Evolutionary conservation across 2,329 filamentous ascomycete species (phyloP), one percentile per base, ranked within the genome.

Genomic region (Apiospora saccharicola): DNA sequence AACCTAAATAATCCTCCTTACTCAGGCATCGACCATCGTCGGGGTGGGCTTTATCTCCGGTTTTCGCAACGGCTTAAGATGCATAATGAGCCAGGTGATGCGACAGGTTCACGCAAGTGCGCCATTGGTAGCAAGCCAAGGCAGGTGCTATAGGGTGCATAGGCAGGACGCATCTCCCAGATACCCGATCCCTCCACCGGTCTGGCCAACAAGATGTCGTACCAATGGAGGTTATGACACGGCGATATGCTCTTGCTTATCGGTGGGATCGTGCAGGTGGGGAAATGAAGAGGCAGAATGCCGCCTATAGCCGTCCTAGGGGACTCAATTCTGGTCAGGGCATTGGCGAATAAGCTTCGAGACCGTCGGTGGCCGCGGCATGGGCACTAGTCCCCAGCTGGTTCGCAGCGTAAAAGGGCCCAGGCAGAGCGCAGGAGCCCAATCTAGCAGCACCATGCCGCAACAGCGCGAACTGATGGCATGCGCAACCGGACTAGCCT

Each of bases 231-330:
- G 70, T 73, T 72, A 79, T 77, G 78, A 75, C 75, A 77, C 71
- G 72, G 71, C 72, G 73, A 77, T 75, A 76, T 73, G 73, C 22
- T 47, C 41, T 30, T 74, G 70, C 78, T 80, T 80, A 79, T 80
- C 77, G 71, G 72, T 69, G 70, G 46, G 70, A 75, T 80, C 79
- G 80, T 78, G 79, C 80, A 79, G 77, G 71, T 70, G 69, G 70
- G 72, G 70, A 67, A 67, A 77, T 79, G 78, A 75, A 69, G 67
- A 47, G 68, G 49, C 22, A 46, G 71, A 79, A 77, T 77, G 79
- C 79, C 79, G 79, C 74, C 72, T 72, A 73, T 81, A 81, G 72
- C 79, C 79, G 79, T 75, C 12, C 67, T n/a, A 69, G 70, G 71
- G 68, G 47, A 74, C 69, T 70, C 69, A 26, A 8, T 13, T 16